These are phyloP conservation scores for Termitomyces sp. DNA, from an alignment of 768 basidiomycete genomes.

Conservation along the genomic window DNA sequence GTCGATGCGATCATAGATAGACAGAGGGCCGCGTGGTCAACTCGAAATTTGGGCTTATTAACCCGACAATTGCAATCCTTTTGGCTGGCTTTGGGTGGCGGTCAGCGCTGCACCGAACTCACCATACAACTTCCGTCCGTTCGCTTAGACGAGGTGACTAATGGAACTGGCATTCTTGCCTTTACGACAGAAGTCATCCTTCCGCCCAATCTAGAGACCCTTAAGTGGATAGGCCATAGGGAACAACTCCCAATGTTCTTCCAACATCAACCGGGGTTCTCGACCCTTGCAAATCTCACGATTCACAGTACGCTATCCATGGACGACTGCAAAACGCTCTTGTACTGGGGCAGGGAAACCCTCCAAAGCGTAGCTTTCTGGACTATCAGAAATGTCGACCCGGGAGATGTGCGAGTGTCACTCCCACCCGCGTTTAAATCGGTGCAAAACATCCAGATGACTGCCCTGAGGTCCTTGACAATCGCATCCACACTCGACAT, in stretches of 20 bases:
- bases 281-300: neutral
- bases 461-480: neutral
- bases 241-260: neutral
- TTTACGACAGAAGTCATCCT: neutral
- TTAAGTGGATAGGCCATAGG: neutral
- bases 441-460: neutral
- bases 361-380: neutral
- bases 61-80: neutral
- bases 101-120: too few species aligned
- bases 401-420: neutral
- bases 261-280: neutral
- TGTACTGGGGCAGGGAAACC: neutral
- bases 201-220: neutral
- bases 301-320: neutral
- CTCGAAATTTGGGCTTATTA: neutral
- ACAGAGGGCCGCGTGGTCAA: neutral
- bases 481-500: neutral
- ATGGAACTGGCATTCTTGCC: neutral
- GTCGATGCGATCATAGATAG: neutral
- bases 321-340: neutral
- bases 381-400: neutral
- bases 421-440: neutral
- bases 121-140: neutral
- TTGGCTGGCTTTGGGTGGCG: neutral
- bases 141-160: neutral